Percentiles rank a stretch among this genome's conserved stretches.
Conservation (phyloP, 352 stramenopile species). For the Blastocystis sp. region DNA sequence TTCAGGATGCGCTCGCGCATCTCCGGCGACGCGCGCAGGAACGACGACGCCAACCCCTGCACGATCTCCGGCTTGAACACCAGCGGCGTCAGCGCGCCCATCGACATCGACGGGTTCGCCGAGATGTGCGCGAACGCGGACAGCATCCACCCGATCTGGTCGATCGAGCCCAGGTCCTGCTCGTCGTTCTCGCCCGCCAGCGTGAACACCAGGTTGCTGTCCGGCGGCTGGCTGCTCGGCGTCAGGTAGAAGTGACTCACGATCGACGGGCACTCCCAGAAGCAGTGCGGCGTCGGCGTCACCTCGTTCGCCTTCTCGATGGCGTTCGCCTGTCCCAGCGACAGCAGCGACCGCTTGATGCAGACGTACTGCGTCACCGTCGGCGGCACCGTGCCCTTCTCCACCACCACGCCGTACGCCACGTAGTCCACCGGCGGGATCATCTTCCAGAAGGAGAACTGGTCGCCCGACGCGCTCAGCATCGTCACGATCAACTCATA, state of each 20-base stretch:
- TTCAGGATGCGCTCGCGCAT: slow-evolving; percentile 9
- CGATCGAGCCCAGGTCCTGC: not conserved
- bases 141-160: slow-evolving; percentile 68
- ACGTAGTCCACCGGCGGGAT: slow-evolving; percentile 51
- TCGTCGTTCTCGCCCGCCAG: slow-evolving; percentile 43
- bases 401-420: slow-evolving; percentile 58
- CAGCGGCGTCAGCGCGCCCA: slow-evolving; percentile 38
- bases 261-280: slow-evolving; percentile 34
- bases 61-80: slow-evolving; percentile 34
- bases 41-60: slow-evolving; percentile 21
- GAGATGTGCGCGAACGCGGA: slow-evolving; percentile 14
- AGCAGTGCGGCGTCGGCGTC: slow-evolving; percentile 1
- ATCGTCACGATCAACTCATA: slow-evolving; percentile 24
- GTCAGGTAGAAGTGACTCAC: slow-evolving; percentile 61
- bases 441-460: slow-evolving; percentile 48
- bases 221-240: not conserved
- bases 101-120: slow-evolving; percentile 14
- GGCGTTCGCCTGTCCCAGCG: not conserved
- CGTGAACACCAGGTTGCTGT: slow-evolving; percentile 56
- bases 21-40: slow-evolving; percentile 3
- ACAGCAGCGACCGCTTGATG: slow-evolving; percentile 16
- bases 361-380: slow-evolving; percentile 45
- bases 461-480: not conserved
- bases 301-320: slow-evolving; percentile 65
- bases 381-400: slow-evolving; percentile 8